Conservation (phyloP, 768 basidiomycete species). For the Mycena kentingensis region DNA sequence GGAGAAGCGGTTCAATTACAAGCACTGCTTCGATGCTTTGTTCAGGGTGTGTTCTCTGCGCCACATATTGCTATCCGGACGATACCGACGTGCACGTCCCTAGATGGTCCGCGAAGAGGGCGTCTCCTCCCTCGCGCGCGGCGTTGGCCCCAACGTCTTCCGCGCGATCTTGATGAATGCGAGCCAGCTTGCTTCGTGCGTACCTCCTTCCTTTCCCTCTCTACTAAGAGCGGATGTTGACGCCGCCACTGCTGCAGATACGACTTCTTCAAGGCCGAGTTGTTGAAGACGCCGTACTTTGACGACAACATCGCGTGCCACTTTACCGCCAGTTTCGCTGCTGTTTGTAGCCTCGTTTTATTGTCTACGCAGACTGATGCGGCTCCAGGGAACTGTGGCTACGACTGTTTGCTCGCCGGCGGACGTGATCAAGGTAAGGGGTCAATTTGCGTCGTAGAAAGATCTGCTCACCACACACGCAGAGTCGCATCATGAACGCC, state of each 20-base stretch:
- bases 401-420: slow-evolving; percentile 89
- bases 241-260: slow-evolving; percentile 49
- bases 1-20: slow-evolving; percentile 88
- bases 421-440: slow-evolving; percentile 72
- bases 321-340: slow-evolving; percentile 84
- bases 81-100: slow-evolving; percentile 1
- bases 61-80: slow-evolving; percentile 6
- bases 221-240: background rate
- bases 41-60: slow-evolving; percentile 57
- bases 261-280: slow-evolving; percentile 87
- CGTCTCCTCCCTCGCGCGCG: slow-evolving; percentile 69
- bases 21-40: slow-evolving; percentile 85
- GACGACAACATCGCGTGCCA: slow-evolving; percentile 83
- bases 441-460: background rate
- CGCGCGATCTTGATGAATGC: slow-evolving; percentile 90
- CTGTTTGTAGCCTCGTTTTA: slow-evolving; percentile 50
- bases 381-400: slow-evolving; percentile 74
- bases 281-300: slow-evolving; percentile 71
- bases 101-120: slow-evolving; percentile 92
- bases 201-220: slow-evolving; percentile 13
- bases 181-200: slow-evolving; percentile 87
- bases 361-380: background rate
- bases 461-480: slow-evolving; percentile 1
- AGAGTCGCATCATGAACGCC: slow-evolving; percentile 89
- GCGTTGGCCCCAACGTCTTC: slow-evolving; percentile 83